These are phyloP conservation scores for Biscutella laevigata DNA, from an alignment of 441 rosid genomes.

Conservation along the genomic window DNA sequence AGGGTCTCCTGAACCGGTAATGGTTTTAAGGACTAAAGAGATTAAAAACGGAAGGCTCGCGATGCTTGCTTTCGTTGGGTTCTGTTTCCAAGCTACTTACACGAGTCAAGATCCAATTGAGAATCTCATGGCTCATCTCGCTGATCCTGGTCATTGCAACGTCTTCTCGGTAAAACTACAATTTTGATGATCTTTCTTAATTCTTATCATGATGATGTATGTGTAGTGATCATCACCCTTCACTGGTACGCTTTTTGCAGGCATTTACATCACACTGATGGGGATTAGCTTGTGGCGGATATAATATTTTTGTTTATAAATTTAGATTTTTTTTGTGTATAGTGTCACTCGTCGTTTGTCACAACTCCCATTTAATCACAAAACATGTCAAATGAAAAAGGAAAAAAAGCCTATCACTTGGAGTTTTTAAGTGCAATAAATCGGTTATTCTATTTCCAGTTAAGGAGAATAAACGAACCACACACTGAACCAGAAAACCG, in stretches of 20 bases:
- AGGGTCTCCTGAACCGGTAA: constrained; percentile 89
- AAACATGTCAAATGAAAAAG: background rate
- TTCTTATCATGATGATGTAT: background rate
- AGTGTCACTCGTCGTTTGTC: background rate
- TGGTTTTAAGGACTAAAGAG: constrained; percentile 89
- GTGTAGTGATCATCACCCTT: background rate
- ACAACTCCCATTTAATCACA: background rate
- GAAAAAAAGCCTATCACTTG: too few relatives aligned
- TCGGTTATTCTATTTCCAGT: background rate
- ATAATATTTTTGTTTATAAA: background rate
- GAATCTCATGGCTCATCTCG: constrained; percentile 71
- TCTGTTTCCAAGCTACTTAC: constrained; percentile 76
- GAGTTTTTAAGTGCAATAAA: background rate
- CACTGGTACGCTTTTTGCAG: constrained; percentile 32
- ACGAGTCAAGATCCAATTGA: constrained; percentile 63
- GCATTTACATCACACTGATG: constrained; percentile 48
- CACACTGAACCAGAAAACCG: constrained; percentile 4
- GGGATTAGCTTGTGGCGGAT: background rate
- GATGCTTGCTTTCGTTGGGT: constrained; percentile 87
- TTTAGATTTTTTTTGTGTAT: constrained; percentile 8
- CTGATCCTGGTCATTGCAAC: constrained; percentile 92
- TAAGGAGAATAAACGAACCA: background rate
- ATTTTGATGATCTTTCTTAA: background rate
- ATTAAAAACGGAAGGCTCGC: constrained; percentile 86
- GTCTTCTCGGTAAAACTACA: constrained; percentile 57